Base-by-base conservation (phyloP, 2,329 filamentous ascomycete species). In the Chaetomium olivaceum region DNA sequence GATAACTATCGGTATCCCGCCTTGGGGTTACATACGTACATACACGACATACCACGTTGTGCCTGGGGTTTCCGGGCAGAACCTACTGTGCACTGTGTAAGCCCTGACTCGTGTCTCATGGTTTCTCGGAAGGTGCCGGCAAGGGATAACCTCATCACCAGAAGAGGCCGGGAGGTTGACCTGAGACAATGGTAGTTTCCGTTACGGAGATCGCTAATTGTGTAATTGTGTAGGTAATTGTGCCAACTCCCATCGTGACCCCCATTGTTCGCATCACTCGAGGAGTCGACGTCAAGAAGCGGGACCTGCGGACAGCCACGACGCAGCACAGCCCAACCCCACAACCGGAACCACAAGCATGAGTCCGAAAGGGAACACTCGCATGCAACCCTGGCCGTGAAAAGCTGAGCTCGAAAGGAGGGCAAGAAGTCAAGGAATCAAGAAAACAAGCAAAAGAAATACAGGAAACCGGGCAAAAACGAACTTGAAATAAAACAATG, bases 281-380 rank as follows among this genome's bases (percentile, higher is more conserved):
- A 43, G 14, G 11, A 59, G 25, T 55, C 16, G 46, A 19, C n/a
- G 21, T 51, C 48, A n/a, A 43, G 36, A 43, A 43, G 36, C 36
- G 36, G 36, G 36, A 43, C 36, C 36, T 14, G 50, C 23, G 5
- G 9, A 31, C 29, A 12, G 31, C n/a, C n/a, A 39, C 19, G 6
- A 23, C 7, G 3, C 27, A 56, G 54, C 54, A 56, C 54, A 56
- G 54, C 54, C 54, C 54, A 29, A 36, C 54, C n/a, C 54, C 54
- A 36, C 54, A 56, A 23, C 31, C 1, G 54, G 11, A 36, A 9
- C 54, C 12, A 29, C 51, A 54, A 54, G n/a, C 55, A 57, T 5
- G 16, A 50, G 43, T 25, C 58, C 58, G 23, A 59, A 39, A 19
- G 48, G 33, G 21, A 54, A 21, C 31, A 54, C n/a, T 16, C 54